Evolutionary conservation across 1,139 yeast genomes (phyloP).

Genomic region (Pichia sp.): DNA sequence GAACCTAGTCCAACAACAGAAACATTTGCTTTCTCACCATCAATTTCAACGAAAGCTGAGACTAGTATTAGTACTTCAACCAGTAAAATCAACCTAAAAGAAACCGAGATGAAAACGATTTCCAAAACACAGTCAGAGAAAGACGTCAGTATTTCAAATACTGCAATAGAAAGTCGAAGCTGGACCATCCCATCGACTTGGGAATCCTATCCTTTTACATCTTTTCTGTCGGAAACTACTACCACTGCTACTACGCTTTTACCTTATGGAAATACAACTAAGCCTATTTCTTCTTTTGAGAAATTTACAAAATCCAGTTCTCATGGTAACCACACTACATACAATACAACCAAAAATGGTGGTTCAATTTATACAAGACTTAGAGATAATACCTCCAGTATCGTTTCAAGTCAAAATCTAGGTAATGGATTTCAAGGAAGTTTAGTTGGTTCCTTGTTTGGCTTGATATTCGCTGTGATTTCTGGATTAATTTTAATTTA

Average conservation of each 20-base stretch:
- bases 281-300: neutral
- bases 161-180: neutral
- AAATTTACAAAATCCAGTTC: conserved; percentile 1
- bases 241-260: neutral
- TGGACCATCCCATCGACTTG: conserved; percentile 10
- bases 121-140: no score
- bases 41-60: no score
- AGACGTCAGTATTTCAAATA: neutral
- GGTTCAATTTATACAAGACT: conserved; percentile 7
- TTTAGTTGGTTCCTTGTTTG: conserved; percentile 9
- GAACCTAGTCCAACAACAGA: no score
- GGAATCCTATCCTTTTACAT: conserved; percentile 11
- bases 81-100: no score
- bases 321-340: conserved; percentile 1
- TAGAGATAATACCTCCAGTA: conserved; percentile 1
- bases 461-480: conserved; percentile 9
- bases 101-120: no score
- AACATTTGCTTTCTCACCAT: no score
- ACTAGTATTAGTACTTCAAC: no score
- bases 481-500: conserved; percentile 10
- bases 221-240: conserved; percentile 2
- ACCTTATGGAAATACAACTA: neutral
- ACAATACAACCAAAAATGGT: neutral
- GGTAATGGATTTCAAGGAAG: conserved; percentile 1
- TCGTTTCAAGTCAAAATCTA: conserved; percentile 5